Conservation (phyloP, 345 rosid genomes). For the Laguncularia racemosa region DNA sequence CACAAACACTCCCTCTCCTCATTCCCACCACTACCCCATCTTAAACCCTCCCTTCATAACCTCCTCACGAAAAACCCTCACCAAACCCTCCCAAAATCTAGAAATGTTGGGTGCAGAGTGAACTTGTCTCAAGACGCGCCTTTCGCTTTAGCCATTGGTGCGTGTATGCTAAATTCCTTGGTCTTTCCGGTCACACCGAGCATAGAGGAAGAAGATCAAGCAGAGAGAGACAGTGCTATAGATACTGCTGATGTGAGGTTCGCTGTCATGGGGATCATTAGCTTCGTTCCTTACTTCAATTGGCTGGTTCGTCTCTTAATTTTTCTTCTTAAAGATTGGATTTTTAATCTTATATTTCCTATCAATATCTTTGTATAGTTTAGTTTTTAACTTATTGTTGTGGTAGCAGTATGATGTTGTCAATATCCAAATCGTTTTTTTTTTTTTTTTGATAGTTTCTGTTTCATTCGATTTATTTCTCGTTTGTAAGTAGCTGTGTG, state of each 20-base stretch:
- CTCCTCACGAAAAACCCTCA: too few relatives aligned
- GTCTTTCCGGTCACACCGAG: conserved; percentile 36
- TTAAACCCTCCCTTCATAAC: too few relatives aligned
- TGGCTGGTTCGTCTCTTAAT: conserved; percentile 58
- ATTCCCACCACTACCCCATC: too few relatives aligned
- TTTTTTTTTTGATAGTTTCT: too few relatives aligned
- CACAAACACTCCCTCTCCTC: too few relatives aligned
- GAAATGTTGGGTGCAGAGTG: conserved; percentile 44
- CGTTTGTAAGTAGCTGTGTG: too few relatives aligned
- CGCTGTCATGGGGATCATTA: conserved; percentile 86
- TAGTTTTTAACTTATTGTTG: neutral
- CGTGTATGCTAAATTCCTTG: conserved; percentile 67
- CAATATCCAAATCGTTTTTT: too few relatives aligned
- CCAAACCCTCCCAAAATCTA: conserved; percentile 4
- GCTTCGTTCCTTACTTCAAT: conserved; percentile 91
- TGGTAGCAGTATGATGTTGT: neutral
- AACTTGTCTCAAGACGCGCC: conserved; percentile 65
- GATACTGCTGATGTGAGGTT: conserved; percentile 66
- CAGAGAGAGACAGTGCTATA: conserved; percentile 30
- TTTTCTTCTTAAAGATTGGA: too few relatives aligned
- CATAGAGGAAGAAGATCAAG: conserved; percentile 21
- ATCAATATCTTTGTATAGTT: too few relatives aligned
- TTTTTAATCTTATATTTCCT: too few relatives aligned
- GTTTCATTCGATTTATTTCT: too few relatives aligned
- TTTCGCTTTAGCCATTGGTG: conserved; percentile 63